Conservation (phyloP, 441 rosid species). For the Caryocar brasiliense region DNA sequence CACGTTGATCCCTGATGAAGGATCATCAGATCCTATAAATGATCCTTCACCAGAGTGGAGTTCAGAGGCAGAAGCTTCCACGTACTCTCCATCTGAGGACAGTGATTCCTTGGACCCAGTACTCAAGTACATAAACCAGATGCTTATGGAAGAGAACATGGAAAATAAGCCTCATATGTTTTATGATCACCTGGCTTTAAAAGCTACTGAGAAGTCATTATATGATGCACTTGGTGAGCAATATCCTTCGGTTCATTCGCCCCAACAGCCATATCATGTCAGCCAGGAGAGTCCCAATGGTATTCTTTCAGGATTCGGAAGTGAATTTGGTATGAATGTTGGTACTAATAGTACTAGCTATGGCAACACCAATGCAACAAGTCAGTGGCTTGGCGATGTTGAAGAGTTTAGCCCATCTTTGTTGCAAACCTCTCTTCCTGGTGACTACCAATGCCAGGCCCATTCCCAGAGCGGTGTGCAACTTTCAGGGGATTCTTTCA, state of each 20-base stretch:
- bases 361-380: too few species aligned
- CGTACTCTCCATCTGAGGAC: slow-evolving; percentile 41
- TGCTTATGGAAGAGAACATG: slow-evolving; percentile 63
- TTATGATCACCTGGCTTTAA: slow-evolving; percentile 44
- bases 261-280: slow-evolving; percentile 6
- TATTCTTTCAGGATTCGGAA: slow-evolving; percentile 15
- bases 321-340: slow-evolving; percentile 19
- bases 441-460: slow-evolving; percentile 1
- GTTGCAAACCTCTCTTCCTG: slow-evolving; percentile 15
- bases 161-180: slow-evolving; percentile 40
- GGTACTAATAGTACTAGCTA: slow-evolving; percentile 8
- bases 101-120: slow-evolving; percentile 41
- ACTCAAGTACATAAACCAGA: slow-evolving; percentile 47
- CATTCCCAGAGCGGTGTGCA: slow-evolving; percentile 8
- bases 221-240: slow-evolving; percentile 45
- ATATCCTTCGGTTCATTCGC: slow-evolving; percentile 21
- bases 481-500: slow-evolving; percentile 7
- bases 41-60: slow-evolving; percentile 18
- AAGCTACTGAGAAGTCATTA: slow-evolving; percentile 57
- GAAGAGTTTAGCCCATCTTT: slow-evolving; percentile 16
- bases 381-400: slow-evolving; percentile 19
- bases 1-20: slow-evolving; percentile 1
- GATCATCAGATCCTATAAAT: too few species aligned
- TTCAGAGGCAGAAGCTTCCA: slow-evolving; percentile 23
- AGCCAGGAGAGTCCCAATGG: slow-evolving; percentile 22